These are phyloP conservation scores for Zizania latifolia DNA, from an alignment of 176 grass and related monocot genomes.

Conservation along the genomic window DNA sequence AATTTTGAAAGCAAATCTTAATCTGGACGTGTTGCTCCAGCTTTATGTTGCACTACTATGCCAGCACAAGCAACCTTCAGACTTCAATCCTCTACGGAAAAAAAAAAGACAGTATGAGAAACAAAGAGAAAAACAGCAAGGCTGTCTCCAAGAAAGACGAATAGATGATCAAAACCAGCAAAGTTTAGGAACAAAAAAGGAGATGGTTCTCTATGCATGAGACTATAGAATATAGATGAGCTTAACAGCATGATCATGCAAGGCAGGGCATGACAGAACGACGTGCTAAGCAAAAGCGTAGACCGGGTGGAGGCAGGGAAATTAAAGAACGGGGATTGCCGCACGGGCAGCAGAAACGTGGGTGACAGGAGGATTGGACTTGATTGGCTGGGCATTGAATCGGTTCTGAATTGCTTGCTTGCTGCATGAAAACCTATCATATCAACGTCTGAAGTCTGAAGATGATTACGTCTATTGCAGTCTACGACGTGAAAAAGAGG, in stretches of 20 bases:
- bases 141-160: background rate
- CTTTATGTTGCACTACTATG: no score
- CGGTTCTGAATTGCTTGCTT: constrained; percentile 24
- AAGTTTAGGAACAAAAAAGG: background rate
- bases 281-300: constrained; percentile 2
- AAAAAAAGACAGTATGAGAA: background rate
- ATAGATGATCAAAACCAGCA: background rate
- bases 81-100: background rate
- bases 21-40: no score
- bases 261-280: constrained; percentile 4
- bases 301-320: constrained; percentile 18
- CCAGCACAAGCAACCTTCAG: no score
- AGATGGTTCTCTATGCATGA: background rate
- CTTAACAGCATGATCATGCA: background rate
- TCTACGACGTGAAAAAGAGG: background rate
- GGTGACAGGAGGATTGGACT: constrained; percentile 5
- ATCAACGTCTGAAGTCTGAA: background rate
- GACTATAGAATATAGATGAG: background rate
- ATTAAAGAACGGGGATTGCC: background rate
- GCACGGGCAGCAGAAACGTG: background rate
- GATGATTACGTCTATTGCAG: background rate
- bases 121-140: background rate
- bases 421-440: background rate
- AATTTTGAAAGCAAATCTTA: no score
- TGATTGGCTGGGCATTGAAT: background rate